These are phyloP conservation scores for Huntiella omanensis DNA, from an alignment of 2,329 filamentous ascomycete species.

Conservation along the genomic window DNA sequence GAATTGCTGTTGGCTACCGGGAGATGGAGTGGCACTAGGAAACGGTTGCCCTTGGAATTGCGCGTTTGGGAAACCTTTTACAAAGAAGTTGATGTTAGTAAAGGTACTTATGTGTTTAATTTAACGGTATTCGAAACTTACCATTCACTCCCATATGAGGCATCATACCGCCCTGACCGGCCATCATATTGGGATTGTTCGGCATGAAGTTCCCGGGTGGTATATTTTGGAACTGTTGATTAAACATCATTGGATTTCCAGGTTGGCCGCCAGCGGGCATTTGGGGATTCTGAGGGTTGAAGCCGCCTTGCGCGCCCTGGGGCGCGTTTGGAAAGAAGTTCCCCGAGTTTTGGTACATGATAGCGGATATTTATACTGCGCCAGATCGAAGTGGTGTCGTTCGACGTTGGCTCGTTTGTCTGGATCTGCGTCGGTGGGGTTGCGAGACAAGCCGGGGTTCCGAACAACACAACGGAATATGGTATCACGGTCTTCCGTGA, in stretches of 20 bases:
- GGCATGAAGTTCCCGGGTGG: constrained; percentile 31
- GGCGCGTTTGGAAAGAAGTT: constrained; percentile 9
- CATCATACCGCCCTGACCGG: constrained; percentile 41
- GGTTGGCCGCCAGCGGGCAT: constrained; percentile 7
- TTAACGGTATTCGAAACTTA: neutral
- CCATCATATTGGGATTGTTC: constrained; percentile 33
- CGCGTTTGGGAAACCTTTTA: constrained; percentile 4
- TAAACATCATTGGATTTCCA: constrained; percentile 11
- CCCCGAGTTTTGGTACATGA: constrained; percentile 9
- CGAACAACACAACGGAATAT: too few relatives aligned
- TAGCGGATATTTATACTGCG: too few relatives aligned
- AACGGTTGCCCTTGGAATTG: constrained; percentile 8
- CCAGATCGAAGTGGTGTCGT: too few relatives aligned
- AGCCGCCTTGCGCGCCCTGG: constrained; percentile 6
- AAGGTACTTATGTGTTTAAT: neutral
- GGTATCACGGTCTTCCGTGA: too few relatives aligned
- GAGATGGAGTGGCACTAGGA: constrained; percentile 3
- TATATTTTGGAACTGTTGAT: constrained; percentile 20
- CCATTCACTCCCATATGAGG: constrained; percentile 42
- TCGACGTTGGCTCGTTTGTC: too few relatives aligned
- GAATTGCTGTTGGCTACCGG: constrained; percentile 11
- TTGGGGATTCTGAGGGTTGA: constrained; percentile 10
- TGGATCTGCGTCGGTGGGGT: too few relatives aligned
- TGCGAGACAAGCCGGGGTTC: too few relatives aligned
- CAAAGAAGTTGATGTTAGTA: neutral